Evolutionary conservation across 768 basidiomycete genomes (phyloP), one percentile per base, ranked within the genome.

Genomic region (Rhizopogon vinicolor): DNA sequence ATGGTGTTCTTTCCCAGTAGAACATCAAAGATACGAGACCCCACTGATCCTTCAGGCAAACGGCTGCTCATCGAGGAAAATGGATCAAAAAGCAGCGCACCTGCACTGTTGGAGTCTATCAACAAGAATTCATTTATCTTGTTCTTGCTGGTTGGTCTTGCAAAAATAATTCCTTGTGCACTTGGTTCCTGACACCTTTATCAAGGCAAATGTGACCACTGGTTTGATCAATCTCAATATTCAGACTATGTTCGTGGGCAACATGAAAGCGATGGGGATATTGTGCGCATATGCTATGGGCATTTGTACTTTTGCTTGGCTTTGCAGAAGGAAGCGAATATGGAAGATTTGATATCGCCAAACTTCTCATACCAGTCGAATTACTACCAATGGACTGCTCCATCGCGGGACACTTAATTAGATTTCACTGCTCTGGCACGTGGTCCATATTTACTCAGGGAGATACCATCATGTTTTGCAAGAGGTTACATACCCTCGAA

Each of bases 161-260:
- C 10, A 9, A n/a, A 5, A 5, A 22, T 37, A 16, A 35, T 14
- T 14, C 18, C 10, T 2, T 18, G 2, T 37, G 6, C 8, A n/a
- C 12, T 14, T 52, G 28, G 12, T 35, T 58, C 35, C 28, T 59
- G 28, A 49, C 48, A 33, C 5, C 25, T 9, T 9, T 39, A 28
- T 56, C 16, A 58, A 96, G 93, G 91, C 94, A 0, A 98, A 98
- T 66, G 72, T 96, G 1, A 68, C 81, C 33, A 99, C 96, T 0
- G 96, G 96, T 0, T 60, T 91, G 12, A 75, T 95, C 58, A 99
- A 98, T 66, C 61, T 98, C 37, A 75, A 81, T 1, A 77, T 95
- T 56, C 70, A 72, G 59, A 98, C 93, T 8, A 93, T 98, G 85
- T 91, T 94, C 63, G 77, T 78, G 25, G 72, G 78, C 1, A 74